Conservation (phyloP, 2,329 filamentous ascomycete genomes). For the Fusarium sp. region DNA sequence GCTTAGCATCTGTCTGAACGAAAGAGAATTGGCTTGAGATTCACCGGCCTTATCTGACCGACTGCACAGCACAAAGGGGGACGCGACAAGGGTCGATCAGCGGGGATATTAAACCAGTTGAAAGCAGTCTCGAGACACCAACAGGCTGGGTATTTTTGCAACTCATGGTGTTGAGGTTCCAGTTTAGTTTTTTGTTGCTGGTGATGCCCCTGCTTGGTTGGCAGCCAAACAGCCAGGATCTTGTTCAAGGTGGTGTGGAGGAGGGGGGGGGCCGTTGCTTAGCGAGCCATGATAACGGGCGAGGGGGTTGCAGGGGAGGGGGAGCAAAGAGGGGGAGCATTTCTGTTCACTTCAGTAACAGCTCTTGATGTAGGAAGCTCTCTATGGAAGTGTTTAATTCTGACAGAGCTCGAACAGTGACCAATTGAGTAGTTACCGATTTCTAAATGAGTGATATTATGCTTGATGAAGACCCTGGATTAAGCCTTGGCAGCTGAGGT, state of each 20-base stretch:
- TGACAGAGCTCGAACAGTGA: slow-evolving; percentile 20
- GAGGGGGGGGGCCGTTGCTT: slow-evolving; percentile 16
- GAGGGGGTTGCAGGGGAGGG: slow-evolving; percentile 1
- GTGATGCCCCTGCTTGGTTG: slow-evolving; percentile 18
- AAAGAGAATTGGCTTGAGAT: slow-evolving; percentile 14
- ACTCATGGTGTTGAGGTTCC: slow-evolving; percentile 25
- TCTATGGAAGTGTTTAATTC: slow-evolving; percentile 22
- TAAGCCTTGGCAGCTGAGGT: slow-evolving; percentile 15
- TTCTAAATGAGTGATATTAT: slow-evolving; percentile 1
- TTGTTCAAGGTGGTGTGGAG: slow-evolving; percentile 29
- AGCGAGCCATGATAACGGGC: slow-evolving; percentile 37
- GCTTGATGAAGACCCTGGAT: neutral
- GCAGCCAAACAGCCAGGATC: slow-evolving; percentile 23
- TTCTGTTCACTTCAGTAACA: neutral
- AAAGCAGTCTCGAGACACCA: slow-evolving; percentile 28
- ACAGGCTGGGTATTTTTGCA: slow-evolving; percentile 1
- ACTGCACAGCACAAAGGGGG: slow-evolving; percentile 19
- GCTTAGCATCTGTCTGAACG: slow-evolving; percentile 7
- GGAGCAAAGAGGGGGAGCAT: slow-evolving; percentile 8
- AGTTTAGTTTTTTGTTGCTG: neutral
- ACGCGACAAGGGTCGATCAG: slow-evolving; percentile 37
- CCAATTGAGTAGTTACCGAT: slow-evolving; percentile 1
- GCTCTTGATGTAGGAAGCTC: slow-evolving; percentile 29
- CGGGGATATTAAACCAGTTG: slow-evolving; percentile 46
- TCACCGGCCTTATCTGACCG: slow-evolving; percentile 46